Conservation (phyloP, 1,284 basidiomycete genomes). For the Athelia psychrophila region DNA sequence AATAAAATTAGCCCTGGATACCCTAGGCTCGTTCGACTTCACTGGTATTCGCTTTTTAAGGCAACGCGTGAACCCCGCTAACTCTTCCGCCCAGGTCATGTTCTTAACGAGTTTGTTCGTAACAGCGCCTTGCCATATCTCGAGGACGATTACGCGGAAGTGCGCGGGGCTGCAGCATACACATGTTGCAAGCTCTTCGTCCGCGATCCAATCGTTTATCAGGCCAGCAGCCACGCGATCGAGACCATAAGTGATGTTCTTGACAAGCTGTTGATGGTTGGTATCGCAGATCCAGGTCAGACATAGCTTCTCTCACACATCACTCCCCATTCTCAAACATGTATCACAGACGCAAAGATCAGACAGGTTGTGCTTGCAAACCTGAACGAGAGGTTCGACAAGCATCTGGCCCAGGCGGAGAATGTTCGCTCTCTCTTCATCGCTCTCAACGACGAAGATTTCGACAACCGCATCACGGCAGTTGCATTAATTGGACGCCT, state of each 20-base stretch:
- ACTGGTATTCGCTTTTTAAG: constrained; percentile 54
- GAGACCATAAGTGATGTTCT: constrained; percentile 98
- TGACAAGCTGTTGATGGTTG: constrained; percentile 95
- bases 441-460: constrained; percentile 96
- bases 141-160: constrained; percentile 89
- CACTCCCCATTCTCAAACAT: constrained; percentile 2
- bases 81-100: constrained; percentile 59
- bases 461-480: constrained; percentile 90
- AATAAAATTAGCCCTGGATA: constrained; percentile 84
- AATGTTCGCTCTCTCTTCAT: constrained; percentile 97
- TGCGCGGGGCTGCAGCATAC: constrained; percentile 88
- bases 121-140: constrained; percentile 91
- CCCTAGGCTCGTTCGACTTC: constrained; percentile 94
- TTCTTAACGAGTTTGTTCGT: constrained; percentile 95
- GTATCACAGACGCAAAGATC: constrained; percentile 68
- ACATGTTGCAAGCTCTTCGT: constrained; percentile 93
- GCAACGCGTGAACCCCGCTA: constrained; percentile 8
- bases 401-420: constrained; percentile 98
- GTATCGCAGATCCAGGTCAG: constrained; percentile 93
- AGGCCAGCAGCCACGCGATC: constrained; percentile 95
- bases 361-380: constrained; percentile 87
- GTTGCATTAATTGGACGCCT: constrained; percentile 92
- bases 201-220: constrained; percentile 94
- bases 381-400: constrained; percentile 94
- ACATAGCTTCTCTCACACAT: constrained; percentile 2